Conservation (phyloP, 345 rosid genomes). For the Conringia planisiliqua region DNA sequence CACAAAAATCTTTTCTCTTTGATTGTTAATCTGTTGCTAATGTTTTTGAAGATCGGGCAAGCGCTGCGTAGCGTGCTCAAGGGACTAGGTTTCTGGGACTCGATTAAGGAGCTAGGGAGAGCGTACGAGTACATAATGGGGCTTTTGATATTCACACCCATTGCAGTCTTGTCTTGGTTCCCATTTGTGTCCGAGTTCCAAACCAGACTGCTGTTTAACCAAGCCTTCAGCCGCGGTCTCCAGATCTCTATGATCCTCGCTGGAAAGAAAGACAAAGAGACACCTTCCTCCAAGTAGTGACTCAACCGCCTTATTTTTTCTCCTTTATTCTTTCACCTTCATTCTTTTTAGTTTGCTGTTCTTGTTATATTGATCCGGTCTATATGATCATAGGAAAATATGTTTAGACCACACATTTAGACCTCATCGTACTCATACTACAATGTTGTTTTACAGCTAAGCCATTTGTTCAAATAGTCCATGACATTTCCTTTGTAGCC, state of each 20-base stretch:
- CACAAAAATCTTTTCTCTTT: not conserved
- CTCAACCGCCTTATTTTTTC: not conserved
- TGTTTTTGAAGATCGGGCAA: conserved; percentile 61
- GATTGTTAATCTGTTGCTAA: not conserved
- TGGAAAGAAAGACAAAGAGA: conserved; percentile 51
- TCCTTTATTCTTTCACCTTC: not conserved
- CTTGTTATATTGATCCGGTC: not conserved
- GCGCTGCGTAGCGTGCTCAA: conserved; percentile 50
- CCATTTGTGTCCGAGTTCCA: conserved; percentile 91
- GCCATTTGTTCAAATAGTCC: not conserved
- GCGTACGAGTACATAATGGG: conserved; percentile 89
- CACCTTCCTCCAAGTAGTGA: conserved; percentile 28
- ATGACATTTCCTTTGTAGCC: not conserved
- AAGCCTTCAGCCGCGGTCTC: conserved; percentile 92
- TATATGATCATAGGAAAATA: not conserved
- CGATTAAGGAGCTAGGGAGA: conserved; percentile 84
- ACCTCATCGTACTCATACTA: not conserved
- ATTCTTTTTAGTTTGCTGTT: not conserved
- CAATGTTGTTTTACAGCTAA: not conserved
- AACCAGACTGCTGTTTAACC: conserved; percentile 87
- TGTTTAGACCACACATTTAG: not conserved
- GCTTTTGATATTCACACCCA: conserved; percentile 60
- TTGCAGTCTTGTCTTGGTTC: conserved; percentile 75
- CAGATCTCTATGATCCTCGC: conserved; percentile 86
- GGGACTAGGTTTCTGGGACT: conserved; percentile 65